Conservation (phyloP, 2,329 filamentous ascomycete species). For the Aspergillus eucalypticola region DNA sequence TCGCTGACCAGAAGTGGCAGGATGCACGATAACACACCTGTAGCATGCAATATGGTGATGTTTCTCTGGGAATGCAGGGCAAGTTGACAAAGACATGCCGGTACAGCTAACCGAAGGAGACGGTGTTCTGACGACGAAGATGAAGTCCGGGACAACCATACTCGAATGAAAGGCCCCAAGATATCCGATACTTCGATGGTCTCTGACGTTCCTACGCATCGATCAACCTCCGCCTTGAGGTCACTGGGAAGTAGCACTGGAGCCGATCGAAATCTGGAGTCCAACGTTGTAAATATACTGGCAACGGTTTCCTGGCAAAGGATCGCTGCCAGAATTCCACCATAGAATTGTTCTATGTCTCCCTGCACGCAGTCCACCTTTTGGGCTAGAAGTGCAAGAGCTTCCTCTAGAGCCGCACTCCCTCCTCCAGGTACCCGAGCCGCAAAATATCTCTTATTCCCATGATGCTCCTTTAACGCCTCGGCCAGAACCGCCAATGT, state of each 20-base stretch:
- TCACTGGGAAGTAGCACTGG: slow-evolving; percentile 21
- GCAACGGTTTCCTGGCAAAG: slow-evolving; percentile 75
- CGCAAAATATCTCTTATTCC: slow-evolving; percentile 85
- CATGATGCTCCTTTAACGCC: slow-evolving; percentile 74
- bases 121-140: slow-evolving; percentile 45
- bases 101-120: slow-evolving; percentile 56
- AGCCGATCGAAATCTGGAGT: slow-evolving; percentile 27
- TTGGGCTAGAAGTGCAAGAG: slow-evolving; percentile 65
- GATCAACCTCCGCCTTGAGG: slow-evolving; percentile 34
- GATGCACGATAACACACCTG: slow-evolving; percentile 68
- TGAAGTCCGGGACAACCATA: slow-evolving; percentile 62
- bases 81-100: slow-evolving; percentile 63
- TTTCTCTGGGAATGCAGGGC: slow-evolving; percentile 67
- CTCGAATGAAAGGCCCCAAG: slow-evolving; percentile 39
- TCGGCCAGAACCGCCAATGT: slow-evolving; percentile 66
- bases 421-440: slow-evolving; percentile 74
- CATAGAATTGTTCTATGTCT: slow-evolving; percentile 78
- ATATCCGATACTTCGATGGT: slow-evolving; percentile 46
- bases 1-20: slow-evolving; percentile 63
- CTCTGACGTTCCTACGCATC: slow-evolving; percentile 43
- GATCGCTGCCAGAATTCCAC: slow-evolving; percentile 76
- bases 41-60: slow-evolving; percentile 68
- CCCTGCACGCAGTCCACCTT: slow-evolving; percentile 48
- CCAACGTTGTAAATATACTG: slow-evolving; percentile 59
- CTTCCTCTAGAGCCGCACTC: slow-evolving; percentile 74